Conservation (phyloP, 2,329 filamentous ascomycete species). For the Canariomyces notabilis region DNA sequence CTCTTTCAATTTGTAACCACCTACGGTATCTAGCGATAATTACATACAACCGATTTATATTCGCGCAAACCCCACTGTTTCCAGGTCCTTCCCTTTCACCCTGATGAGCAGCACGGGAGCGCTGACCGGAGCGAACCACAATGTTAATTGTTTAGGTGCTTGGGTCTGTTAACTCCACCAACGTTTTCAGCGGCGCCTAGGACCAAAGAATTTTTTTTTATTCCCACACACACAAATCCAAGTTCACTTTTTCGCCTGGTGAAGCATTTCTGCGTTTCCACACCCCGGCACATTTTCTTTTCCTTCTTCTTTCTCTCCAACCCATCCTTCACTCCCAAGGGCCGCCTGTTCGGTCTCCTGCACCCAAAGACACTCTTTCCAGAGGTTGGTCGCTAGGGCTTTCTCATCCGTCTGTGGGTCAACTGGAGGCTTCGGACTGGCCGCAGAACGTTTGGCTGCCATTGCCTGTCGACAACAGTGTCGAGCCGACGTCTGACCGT, state of each 20-base stretch:
- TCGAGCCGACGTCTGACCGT: constrained; percentile 8
- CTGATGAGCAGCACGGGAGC: constrained; percentile 1
- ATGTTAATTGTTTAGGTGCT: constrained; percentile 21
- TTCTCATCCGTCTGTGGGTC: constrained; percentile 13
- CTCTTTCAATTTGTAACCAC: not conserved
- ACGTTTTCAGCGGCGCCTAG: constrained; percentile 19
- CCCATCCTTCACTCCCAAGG: constrained; percentile 12
- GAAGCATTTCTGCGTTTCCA: constrained; percentile 20
- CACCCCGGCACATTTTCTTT: constrained; percentile 22
- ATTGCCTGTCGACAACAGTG: constrained; percentile 14
- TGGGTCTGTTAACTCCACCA: constrained; percentile 24
- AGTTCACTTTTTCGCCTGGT: constrained; percentile 21
- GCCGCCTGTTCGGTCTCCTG: constrained; percentile 9
- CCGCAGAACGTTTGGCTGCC: constrained; percentile 10
- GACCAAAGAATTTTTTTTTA: constrained; percentile 39
- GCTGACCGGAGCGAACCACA: too few species aligned
- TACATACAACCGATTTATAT: constrained; percentile 19
- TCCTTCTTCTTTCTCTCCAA: constrained; percentile 13
- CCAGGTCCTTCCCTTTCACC: constrained; percentile 7
- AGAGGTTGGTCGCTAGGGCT: constrained; percentile 17
- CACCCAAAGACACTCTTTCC: constrained; percentile 12
- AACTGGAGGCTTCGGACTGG: constrained; percentile 12
- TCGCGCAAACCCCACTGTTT: constrained; percentile 23
- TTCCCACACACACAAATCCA: constrained; percentile 37
- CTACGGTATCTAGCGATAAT: not conserved